A percentile compares a stretch with the other conserved stretches of the same genome.
phyloP scores from a whole-genome alignment of 352 stramenopile species.

The Phytophthora uliginosa region DNA sequence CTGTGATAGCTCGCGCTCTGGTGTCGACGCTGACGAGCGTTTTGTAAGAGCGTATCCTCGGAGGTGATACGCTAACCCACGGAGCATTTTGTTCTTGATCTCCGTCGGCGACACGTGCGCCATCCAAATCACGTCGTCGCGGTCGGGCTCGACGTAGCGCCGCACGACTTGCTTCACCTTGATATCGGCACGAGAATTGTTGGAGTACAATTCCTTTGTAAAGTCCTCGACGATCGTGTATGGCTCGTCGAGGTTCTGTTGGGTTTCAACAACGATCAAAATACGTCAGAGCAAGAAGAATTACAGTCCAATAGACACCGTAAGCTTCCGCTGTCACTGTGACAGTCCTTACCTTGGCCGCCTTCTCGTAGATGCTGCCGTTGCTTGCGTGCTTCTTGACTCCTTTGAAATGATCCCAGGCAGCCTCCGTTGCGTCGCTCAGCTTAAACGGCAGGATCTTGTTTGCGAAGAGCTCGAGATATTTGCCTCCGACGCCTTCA shows the following conservation, averaged over 20 bases:
- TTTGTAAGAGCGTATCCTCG: conserved; percentile 70
- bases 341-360: conserved; percentile 21
- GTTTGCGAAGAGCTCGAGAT: conserved; percentile 37
- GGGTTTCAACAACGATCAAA: not conserved
- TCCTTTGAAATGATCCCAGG: conserved; percentile 41
- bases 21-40: conserved; percentile 36
- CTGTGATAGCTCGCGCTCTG: conserved; percentile 43
- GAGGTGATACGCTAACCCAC: conserved; percentile 49
- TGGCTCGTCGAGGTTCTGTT: conserved; percentile 43
- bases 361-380: conserved; percentile 41
- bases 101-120: conserved; percentile 61
- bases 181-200: conserved; percentile 57
- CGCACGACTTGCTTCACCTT: conserved; percentile 64
- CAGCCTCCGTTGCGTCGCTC: conserved; percentile 18
- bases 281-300: conserved; percentile 1
- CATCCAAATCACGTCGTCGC: conserved; percentile 68
- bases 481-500: conserved; percentile 25
- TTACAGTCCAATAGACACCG: not conserved
- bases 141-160: conserved; percentile 64
- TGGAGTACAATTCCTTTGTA: conserved; percentile 61
- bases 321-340: no score
- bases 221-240: conserved; percentile 70
- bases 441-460: conserved; percentile 40
- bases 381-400: conserved; percentile 39
- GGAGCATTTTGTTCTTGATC: conserved; percentile 55